Evolutionary conservation across 2,329 filamentous ascomycete species (phyloP).

Genomic region (Aspergillus sojae): DNA sequence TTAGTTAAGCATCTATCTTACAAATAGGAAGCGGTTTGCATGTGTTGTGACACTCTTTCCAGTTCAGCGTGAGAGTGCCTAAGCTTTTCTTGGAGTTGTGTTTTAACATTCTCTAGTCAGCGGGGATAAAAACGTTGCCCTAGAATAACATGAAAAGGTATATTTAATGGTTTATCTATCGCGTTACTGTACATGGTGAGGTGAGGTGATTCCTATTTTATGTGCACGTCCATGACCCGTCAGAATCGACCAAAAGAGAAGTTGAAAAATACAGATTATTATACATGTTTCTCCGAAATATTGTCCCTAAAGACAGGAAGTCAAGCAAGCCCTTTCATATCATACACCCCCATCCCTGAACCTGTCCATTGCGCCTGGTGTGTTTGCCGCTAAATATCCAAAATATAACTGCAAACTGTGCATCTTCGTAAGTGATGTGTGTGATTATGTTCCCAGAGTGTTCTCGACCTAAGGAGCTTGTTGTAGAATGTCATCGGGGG

Average conservation of each 20-base stretch:
- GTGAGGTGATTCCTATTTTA: neutral
- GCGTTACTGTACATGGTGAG: neutral
- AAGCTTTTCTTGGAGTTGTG: neutral
- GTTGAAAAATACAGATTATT: neutral
- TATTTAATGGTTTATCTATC: neutral
- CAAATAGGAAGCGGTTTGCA: neutral
- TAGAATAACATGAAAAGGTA: neutral
- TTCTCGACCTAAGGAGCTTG: constrained; percentile 11
- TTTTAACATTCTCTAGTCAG: neutral
- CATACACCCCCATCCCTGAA: neutral
- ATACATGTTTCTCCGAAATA: neutral
- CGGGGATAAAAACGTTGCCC: neutral
- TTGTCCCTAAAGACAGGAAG: neutral
- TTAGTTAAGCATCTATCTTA: neutral
- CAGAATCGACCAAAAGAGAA: neutral
- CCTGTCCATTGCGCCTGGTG: neutral
- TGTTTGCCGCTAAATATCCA: neutral
- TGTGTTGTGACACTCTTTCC: neutral
- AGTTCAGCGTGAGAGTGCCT: neutral
- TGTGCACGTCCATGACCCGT: neutral
- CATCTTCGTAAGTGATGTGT: neutral
- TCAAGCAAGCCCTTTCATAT: neutral
- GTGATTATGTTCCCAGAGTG: neutral
- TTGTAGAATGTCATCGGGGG: constrained; percentile 19
- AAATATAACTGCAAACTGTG: neutral